Base-by-base conservation (phyloP, 2,329 filamentous ascomycete species). In the Colletotrichum plurivorum region DNA sequence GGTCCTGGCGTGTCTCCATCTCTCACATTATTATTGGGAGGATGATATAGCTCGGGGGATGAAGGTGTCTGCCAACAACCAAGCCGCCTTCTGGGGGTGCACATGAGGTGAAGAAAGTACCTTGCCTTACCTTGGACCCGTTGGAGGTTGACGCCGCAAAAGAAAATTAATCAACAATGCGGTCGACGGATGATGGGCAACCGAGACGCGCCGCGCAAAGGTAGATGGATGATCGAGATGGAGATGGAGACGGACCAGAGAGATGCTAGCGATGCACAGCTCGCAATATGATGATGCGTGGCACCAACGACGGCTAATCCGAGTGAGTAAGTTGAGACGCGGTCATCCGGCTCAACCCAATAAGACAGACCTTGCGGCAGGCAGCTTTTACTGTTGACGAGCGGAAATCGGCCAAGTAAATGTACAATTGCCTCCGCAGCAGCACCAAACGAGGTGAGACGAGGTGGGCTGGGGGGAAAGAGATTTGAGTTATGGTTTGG, bases 401-500 rank as follows among this genome's bases (percentile, higher is more conserved):
- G 48, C 43, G 10, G 27, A 46, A 43, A 12, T 54, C 39, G 45
- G 20, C 41, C 20, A 46, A 51, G 49, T 69, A 55, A 49, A 49
- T 22, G 36, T 10, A 4, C 22, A 49, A 49, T 12, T 43, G 36
- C 45, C 43, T n/a, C 61, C 36, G 48, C 41, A 43, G 27, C 31
- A 55, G 20, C 13, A 48, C 22, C 53, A 55, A 43, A 5, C 27
- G 12, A 43, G 18, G 48, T 22, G 39, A 53, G n/a, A 59, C 46
- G 46, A 20, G 46, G 46, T 20, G 10, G 20, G 18, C 8, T 20
- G 12, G 10, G 43, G 46, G 16, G n/a, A 18, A 3, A 3, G 31
- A 58, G 60, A 66, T 60, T 60, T 66, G 55, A 66, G 66, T 69
- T 65, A 60, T 66, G 55, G 61, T 69, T 66, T 66, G 41, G 18